A percentile compares a stretch with the other conserved stretches of the same genome.
phyloP scores from a whole-genome alignment of 1,284 basidiomycete genomes.

The Trichosporon sp. region DNA sequence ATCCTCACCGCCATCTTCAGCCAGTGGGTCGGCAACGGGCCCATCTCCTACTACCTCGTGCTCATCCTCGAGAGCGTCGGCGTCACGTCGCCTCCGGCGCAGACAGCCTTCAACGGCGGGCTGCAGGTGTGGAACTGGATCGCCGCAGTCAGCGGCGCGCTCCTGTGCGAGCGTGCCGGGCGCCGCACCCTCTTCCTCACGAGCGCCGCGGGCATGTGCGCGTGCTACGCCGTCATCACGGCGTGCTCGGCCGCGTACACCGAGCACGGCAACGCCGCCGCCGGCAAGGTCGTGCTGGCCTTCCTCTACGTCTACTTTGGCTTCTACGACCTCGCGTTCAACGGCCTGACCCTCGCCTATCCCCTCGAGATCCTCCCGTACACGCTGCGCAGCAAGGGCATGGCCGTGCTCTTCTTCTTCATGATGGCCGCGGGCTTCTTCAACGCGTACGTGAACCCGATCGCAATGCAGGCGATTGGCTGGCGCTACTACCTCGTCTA shows the following conservation, averaged over 20 bases:
- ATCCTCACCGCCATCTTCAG: slow-evolving; percentile 49
- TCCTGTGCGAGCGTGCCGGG: slow-evolving; percentile 8
- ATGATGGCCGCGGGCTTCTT: slow-evolving; percentile 1
- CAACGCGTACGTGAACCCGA: slow-evolving; percentile 19
- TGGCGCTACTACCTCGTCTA: slow-evolving; percentile 35
- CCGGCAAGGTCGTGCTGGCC: slow-evolving; percentile 37
- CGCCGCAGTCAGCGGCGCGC: slow-evolving; percentile 4
- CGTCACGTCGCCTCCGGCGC: slow-evolving; percentile 14
- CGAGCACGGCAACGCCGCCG: slow-evolving; percentile 8
- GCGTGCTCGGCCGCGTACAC: slow-evolving; percentile 10
- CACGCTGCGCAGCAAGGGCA: slow-evolving; percentile 11
- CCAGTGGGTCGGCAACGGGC: slow-evolving; percentile 18
- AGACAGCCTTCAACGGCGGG: slow-evolving; percentile 23
- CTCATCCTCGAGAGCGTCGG: slow-evolving; percentile 20
- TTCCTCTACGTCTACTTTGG: slow-evolving; percentile 50
- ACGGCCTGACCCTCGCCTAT: slow-evolving; percentile 15
- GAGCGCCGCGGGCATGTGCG: slow-evolving; percentile 11
- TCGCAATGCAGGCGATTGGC: slow-evolving; percentile 20
- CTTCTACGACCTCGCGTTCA: slow-evolving; percentile 41
- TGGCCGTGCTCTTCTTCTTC: neutral
- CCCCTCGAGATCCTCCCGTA: slow-evolving; percentile 21
- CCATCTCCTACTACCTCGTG: slow-evolving; percentile 14
- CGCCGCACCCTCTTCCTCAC: slow-evolving; percentile 14
- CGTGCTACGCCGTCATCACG: slow-evolving; percentile 12
- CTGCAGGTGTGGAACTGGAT: slow-evolving; percentile 16